Evolutionary conservation across 192 early-diverging fungal genomes (phyloP), one percentile per base, ranked within the genome.

Genomic region (Spizellomyces sp.): DNA sequence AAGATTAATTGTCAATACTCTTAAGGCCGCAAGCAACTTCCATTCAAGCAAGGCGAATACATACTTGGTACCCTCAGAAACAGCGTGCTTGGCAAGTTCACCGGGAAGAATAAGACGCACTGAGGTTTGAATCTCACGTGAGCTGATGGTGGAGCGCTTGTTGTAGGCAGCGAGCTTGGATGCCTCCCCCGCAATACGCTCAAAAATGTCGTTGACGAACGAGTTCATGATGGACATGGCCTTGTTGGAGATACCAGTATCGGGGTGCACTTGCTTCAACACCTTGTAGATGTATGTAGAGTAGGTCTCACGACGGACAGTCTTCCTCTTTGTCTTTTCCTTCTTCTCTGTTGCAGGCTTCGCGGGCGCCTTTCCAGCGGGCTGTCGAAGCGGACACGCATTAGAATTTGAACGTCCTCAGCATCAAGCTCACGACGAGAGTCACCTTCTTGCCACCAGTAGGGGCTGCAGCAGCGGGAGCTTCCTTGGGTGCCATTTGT

Each of bases 221-320:
- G 94, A 95, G 93, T 98, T 96, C 79, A 94, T 86, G 83, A 95
- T 95, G 48, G 90, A 92, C 96, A 98, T 98, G 84, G 96, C 94
- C 89, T 95, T 95, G 91, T 95, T 95, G 71, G 94, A 96, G 86
- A 98, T 95, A 86, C 96, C 95, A 48, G 93, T 95, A 79, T 98
- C 95, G 72, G 96, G 96, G 86, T 98, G 95, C 70, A 98, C 94
- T 82, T 98, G 95, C 87, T 96, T 96, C 69, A 96, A 83, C 57
- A 97, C 94, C 86, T 95, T 95, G 91, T 95, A 96, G 86, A 96
- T 95, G 84, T 96, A 96, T 69, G 93, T 91, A 62, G 92, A 92
- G 92, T 94, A 96, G 60, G 94, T 95, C 80, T 98, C 93, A 71
- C 91, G 92, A 75, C 93, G 88, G 75, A 79, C 74, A 70, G 77